Evolutionary conservation across 345 rosid species (phyloP).

Genomic region (Euphorbia lathyris): DNA sequence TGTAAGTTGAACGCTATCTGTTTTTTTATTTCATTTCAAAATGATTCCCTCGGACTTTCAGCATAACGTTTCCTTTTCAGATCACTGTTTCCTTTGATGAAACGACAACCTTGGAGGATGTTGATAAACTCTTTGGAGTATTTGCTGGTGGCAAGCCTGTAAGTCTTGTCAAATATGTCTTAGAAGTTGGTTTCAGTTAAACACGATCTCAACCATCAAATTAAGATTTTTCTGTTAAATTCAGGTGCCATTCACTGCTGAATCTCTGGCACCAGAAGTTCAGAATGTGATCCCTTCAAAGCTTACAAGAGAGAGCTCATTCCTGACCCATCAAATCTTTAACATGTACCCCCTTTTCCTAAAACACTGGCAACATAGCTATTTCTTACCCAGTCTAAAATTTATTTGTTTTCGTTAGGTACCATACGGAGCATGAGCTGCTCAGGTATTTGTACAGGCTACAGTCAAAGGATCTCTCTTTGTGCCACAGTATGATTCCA

Average conservation of each 20-base stretch:
- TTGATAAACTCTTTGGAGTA: slow-evolving; percentile 71
- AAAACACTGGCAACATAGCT: slow-evolving; percentile 16
- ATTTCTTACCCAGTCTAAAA: slow-evolving; percentile 21
- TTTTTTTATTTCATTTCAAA: slow-evolving; percentile 5
- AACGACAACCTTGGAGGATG: slow-evolving; percentile 93
- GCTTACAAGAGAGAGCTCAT: slow-evolving; percentile 68
- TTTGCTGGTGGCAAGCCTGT: slow-evolving; percentile 81
- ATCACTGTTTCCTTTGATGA: slow-evolving; percentile 92
- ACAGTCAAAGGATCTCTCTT: slow-evolving; percentile 86
- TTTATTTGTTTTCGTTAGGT: slow-evolving; percentile 42
- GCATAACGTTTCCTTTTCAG: slow-evolving; percentile 41
- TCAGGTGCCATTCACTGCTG: slow-evolving; percentile 85
- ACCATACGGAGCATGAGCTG: slow-evolving; percentile 92
- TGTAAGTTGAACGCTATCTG: slow-evolving; percentile 44
- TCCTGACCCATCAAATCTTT: slow-evolving; percentile 75
- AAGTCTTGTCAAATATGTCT: slow-evolving; percentile 31
- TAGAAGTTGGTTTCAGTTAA: slow-evolving; percentile 8
- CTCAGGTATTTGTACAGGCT: slow-evolving; percentile 78
- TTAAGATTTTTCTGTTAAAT: slow-evolving; percentile 8
- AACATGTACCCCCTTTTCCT: slow-evolving; percentile 53
- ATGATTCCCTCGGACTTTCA: slow-evolving; percentile 12
- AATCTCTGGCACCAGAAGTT: slow-evolving; percentile 86
- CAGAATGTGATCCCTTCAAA: slow-evolving; percentile 63
- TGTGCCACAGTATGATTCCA: slow-evolving; percentile 99
- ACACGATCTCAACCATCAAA: slow-evolving; percentile 7